Evolutionary conservation across 2,329 filamentous ascomycete species (phyloP).

Genomic region (Colletotrichum endophyticum): DNA sequence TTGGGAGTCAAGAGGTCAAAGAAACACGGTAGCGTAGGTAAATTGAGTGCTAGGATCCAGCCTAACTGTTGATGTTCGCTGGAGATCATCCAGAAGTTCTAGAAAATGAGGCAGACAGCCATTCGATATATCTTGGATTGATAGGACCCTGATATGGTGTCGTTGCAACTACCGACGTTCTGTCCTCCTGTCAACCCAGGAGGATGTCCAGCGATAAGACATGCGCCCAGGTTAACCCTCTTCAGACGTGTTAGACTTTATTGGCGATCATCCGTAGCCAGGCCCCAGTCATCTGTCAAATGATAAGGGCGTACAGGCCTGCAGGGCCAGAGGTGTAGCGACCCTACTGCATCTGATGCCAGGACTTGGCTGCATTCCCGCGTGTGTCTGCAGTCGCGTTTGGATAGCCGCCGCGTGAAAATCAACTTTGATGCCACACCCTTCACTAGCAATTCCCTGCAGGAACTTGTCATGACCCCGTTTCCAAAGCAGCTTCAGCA

Average conservation of each 20-base stretch:
- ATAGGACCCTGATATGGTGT: neutral
- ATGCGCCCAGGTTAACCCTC: neutral
- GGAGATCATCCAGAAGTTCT: neutral
- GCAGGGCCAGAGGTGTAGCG: neutral
- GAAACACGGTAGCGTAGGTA: neutral
- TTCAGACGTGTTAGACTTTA: neutral
- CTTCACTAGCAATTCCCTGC: neutral
- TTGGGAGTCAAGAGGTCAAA: neutral
- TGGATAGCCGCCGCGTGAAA: neutral
- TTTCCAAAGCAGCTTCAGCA: neutral
- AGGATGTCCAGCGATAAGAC: neutral
- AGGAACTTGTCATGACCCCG: neutral
- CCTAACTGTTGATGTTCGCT: neutral
- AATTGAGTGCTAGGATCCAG: neutral
- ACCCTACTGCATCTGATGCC: neutral
- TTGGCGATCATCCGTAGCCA: neutral
- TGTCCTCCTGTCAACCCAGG: neutral
- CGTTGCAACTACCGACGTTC: neutral
- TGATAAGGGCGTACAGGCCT: neutral
- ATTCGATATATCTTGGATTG: neutral
- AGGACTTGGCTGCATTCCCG: neutral
- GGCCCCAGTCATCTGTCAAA: neutral
- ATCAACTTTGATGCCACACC: neutral
- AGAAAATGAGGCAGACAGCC: neutral
- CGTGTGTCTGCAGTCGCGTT: neutral